Evolutionary conservation across 2,329 filamentous ascomycete genomes (phyloP).

Genomic region (Davidsoniella eucalypti): DNA sequence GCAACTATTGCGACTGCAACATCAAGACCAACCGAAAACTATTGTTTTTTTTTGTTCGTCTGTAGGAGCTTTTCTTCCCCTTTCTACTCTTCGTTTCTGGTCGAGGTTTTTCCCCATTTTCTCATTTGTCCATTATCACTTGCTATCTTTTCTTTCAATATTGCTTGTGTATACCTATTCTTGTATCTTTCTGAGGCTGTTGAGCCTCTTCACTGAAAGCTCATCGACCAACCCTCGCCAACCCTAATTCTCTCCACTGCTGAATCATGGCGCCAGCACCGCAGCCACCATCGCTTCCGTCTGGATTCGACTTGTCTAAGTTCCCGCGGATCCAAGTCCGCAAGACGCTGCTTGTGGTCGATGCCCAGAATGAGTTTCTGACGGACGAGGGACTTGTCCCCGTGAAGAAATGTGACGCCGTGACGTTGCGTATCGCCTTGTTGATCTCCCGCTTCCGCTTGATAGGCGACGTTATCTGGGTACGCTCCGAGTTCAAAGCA

Average conservation of each 20-base stretch:
- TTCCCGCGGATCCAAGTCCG: constrained; percentile 41
- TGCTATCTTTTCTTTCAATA: not conserved
- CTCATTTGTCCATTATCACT: not conserved
- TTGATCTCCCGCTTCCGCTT: constrained; percentile 59
- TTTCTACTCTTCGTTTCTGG: not conserved
- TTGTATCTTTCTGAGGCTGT: not conserved
- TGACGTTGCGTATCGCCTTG: constrained; percentile 47
- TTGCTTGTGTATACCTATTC: not conserved
- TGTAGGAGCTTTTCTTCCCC: not conserved
- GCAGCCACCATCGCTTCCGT: not conserved
- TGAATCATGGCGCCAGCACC: not conserved
- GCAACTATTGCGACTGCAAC: not conserved
- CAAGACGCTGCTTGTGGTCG: constrained; percentile 63
- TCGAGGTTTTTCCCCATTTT: not conserved
- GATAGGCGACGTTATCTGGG: constrained; percentile 63
- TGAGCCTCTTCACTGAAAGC: not conserved
- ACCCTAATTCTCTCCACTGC: not conserved
- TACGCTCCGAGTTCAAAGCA: constrained; percentile 57
- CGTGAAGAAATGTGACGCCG: constrained; percentile 44
- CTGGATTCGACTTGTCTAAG: constrained; percentile 32
- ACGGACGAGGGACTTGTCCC: constrained; percentile 49
- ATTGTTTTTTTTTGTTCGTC: not conserved
- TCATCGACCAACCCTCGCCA: not conserved
- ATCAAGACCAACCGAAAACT: not conserved
- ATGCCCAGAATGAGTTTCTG: constrained; percentile 84